A percentile compares a stretch with the other conserved stretches of the same genome.
Conservation (phyloP, 2,329 filamentous ascomycete genomes). For the Botrytis paeoniae region DNA sequence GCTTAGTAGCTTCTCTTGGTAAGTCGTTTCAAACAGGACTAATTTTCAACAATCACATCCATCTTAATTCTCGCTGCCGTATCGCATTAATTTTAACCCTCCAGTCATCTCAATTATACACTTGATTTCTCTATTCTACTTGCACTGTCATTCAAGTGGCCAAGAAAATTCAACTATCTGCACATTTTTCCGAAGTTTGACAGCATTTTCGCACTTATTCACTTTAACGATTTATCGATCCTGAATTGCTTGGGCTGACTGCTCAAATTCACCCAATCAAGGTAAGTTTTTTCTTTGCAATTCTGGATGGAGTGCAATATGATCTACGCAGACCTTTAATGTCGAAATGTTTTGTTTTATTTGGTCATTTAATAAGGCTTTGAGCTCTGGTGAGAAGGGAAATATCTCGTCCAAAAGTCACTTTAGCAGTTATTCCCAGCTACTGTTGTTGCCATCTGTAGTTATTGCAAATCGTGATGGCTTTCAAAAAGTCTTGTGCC, state of each 20-base stretch:
- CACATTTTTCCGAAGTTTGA: not conserved
- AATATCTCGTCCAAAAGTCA: not conserved
- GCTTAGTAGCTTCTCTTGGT: not conserved
- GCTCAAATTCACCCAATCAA: not conserved
- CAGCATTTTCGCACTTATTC: not conserved
- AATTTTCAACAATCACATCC: not conserved
- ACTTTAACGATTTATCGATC: not conserved
- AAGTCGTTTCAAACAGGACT: not conserved
- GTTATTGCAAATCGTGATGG: not conserved
- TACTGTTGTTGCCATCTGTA: not conserved
- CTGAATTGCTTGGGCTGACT: not conserved
- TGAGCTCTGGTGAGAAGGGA: not conserved
- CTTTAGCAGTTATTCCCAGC: not conserved
- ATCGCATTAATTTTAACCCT: not conserved
- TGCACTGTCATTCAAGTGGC: not conserved
- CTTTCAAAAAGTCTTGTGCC: accelerated
- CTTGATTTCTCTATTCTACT: not conserved
- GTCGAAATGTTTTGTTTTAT: not conserved
- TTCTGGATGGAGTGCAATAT: not conserved
- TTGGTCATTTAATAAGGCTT: no score
- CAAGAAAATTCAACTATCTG: not conserved
- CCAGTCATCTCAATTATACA: not conserved
- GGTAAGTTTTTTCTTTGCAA: not conserved
- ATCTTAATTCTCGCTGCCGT: not conserved
- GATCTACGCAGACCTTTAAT: not conserved